These are phyloP conservation scores for Andrographis paniculata DNA, from an alignment of 305 asterid species.

Conservation along the genomic window DNA sequence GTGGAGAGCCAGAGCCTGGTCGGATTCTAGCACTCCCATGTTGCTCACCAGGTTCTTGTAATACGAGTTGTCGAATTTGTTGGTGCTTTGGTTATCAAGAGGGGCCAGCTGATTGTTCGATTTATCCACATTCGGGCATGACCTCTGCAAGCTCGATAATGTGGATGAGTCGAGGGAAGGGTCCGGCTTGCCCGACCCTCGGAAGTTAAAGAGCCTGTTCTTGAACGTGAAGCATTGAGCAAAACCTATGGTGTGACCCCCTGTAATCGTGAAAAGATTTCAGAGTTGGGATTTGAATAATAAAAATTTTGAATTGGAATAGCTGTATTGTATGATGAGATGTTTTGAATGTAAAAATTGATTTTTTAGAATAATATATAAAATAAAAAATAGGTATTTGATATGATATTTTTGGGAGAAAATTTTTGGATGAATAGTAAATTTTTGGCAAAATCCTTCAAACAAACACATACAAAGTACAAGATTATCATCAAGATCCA, in stretches of 20 bases:
- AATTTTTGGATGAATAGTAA: too few relatives aligned
- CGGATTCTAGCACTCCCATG: conserved; percentile 63
- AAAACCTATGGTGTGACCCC: conserved; percentile 75
- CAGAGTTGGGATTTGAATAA: too few relatives aligned
- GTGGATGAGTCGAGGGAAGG: conserved; percentile 48
- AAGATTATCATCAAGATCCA: too few relatives aligned
- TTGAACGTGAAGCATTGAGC: conserved; percentile 79
- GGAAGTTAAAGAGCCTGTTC: conserved; percentile 58
- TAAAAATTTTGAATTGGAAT: too few relatives aligned
- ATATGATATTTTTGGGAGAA: too few relatives aligned
- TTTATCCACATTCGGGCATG: conserved; percentile 41
- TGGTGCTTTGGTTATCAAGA: conserved; percentile 22
- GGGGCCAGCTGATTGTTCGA: conserved; percentile 26
- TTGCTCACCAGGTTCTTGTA: conserved; percentile 44
- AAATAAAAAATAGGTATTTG: too few relatives aligned
- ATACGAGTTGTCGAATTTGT: conserved; percentile 40
- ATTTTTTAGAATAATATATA: too few relatives aligned
- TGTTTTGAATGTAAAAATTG: too few relatives aligned
- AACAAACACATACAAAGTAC: too few relatives aligned
- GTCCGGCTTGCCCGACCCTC: conserved; percentile 56
- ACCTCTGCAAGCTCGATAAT: conserved; percentile 29
- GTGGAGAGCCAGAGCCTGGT: conserved; percentile 50
- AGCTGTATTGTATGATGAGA: too few relatives aligned
- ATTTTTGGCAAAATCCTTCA: too few relatives aligned
- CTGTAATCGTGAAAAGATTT: too few relatives aligned